Evolutionary conservation across 257 asterid species (phyloP).

Genomic region (Coffea eugenioides): DNA sequence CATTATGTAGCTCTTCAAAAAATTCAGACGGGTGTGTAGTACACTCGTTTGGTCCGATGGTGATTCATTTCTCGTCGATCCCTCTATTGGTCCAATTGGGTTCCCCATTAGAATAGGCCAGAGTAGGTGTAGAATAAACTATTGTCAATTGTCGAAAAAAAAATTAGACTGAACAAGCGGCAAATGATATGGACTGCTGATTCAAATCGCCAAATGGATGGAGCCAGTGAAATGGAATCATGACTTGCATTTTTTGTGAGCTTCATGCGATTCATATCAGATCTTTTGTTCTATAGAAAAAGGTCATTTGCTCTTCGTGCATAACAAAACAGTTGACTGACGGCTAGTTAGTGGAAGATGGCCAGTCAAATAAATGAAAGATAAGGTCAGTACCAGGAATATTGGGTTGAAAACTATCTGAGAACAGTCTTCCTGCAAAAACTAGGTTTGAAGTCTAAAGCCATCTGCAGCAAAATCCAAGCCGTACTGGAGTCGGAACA

Average conservation of each 20-base stretch:
- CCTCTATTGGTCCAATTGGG: no score
- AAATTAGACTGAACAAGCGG: background rate
- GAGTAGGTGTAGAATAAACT: no score
- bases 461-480: slow-evolving; percentile 5
- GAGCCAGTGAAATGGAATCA: no score
- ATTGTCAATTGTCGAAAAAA: no score
- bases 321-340: no score
- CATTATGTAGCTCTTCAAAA: no score
- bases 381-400: slow-evolving; percentile 6
- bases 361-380: background rate
- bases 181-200: background rate
- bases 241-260: background rate
- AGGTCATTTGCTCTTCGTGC: background rate
- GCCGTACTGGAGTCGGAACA: background rate
- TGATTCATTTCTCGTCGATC: no score
- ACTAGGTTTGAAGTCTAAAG: background rate
- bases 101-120: no score
- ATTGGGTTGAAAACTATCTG: slow-evolving; percentile 8
- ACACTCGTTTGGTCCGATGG: no score
- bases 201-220: no score
- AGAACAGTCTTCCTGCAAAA: background rate
- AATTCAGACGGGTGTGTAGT: no score
- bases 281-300: background rate
- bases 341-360: no score
- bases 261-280: background rate